These are phyloP conservation scores for Coelastrella sp. DNA, from an alignment of 139 green algal species.

Conservation along the genomic window DNA sequence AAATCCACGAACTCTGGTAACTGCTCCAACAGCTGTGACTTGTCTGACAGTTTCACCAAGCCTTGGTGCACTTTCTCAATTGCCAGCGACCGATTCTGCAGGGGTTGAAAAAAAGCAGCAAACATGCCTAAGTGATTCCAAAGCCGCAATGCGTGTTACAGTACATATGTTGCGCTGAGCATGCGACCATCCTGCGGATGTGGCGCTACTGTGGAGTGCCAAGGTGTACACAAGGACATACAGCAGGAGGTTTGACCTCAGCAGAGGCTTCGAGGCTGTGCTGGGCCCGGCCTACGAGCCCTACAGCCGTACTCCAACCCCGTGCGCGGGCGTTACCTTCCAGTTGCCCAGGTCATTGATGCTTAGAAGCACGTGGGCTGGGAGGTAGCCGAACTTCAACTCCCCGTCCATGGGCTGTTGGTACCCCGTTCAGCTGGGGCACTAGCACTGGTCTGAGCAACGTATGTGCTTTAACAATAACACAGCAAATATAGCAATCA, in stretches of 20 bases:
- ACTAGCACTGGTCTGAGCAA: neutral
- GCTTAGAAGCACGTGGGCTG: constrained; percentile 56
- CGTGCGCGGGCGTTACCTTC: constrained; percentile 61
- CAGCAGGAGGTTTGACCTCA: too few relatives aligned
- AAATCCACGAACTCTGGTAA: constrained; percentile 79
- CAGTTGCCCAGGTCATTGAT: constrained; percentile 84
- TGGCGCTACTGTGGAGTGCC: too few relatives aligned
- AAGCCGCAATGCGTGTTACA: too few relatives aligned
- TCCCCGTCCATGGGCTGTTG: constrained; percentile 51
- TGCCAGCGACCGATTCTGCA: constrained; percentile 42
- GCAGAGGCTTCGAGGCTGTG: too few relatives aligned
- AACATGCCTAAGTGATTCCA: neutral
- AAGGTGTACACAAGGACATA: too few relatives aligned
- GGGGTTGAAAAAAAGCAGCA: too few relatives aligned
- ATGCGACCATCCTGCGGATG: too few relatives aligned
- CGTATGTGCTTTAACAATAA: too few relatives aligned
- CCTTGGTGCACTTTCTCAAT: constrained; percentile 77
- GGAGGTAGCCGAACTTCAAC: constrained; percentile 78
- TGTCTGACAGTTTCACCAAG: constrained; percentile 59
- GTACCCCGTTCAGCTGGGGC: neutral
- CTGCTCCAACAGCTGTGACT: constrained; percentile 53
- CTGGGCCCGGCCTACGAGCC: too few relatives aligned
- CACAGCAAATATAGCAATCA: neutral
- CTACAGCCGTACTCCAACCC: too few relatives aligned
- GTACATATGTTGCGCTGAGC: too few relatives aligned